Conservation (phyloP, 1,284 basidiomycete genomes). For the Moniliophthora roreri region DNA sequence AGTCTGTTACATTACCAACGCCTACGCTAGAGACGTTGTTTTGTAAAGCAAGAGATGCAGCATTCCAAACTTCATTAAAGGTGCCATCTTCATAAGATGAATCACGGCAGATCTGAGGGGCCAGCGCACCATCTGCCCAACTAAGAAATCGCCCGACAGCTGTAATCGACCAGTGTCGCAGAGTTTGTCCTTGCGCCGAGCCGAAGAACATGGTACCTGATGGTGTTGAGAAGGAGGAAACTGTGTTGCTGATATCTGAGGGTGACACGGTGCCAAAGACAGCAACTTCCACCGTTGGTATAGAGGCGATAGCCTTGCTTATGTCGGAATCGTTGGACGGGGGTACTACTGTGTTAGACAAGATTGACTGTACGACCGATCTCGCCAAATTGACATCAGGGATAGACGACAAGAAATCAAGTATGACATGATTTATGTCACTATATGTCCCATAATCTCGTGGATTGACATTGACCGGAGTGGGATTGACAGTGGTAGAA, state of each 20-base stretch:
- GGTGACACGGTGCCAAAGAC: slow-evolving; percentile 55
- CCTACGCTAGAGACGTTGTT: slow-evolving; percentile 29
- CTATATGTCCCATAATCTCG: slow-evolving; percentile 54
- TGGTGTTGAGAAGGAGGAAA: slow-evolving; percentile 55
- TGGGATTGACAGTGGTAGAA: slow-evolving; percentile 30
- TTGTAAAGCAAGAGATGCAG: slow-evolving; percentile 40
- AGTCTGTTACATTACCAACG: slow-evolving; percentile 41
- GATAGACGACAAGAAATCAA: slow-evolving; percentile 57
- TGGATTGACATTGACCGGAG: slow-evolving; percentile 39
- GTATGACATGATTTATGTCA: slow-evolving; percentile 55
- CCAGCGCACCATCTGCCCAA: slow-evolving; percentile 55
- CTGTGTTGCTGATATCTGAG: slow-evolving; percentile 43
- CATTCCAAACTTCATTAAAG: slow-evolving; percentile 53
- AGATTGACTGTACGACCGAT: slow-evolving; percentile 48
- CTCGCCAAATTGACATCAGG: slow-evolving; percentile 43
- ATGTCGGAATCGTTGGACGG: slow-evolving; percentile 41
- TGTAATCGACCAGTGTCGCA: slow-evolving; percentile 57
- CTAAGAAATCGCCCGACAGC: slow-evolving; percentile 35
- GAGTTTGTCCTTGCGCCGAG: slow-evolving; percentile 41
- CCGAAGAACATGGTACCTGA: slow-evolving; percentile 59
- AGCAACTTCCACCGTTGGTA: slow-evolving; percentile 60
- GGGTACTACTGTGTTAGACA: slow-evolving; percentile 38
- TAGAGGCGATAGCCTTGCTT: slow-evolving; percentile 37
- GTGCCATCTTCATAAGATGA: slow-evolving; percentile 36
- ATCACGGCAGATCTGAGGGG: slow-evolving; percentile 50